These are phyloP conservation scores for Diaporthe australafricana DNA, from an alignment of 2,329 filamentous ascomycete species.

Conservation along the genomic window DNA sequence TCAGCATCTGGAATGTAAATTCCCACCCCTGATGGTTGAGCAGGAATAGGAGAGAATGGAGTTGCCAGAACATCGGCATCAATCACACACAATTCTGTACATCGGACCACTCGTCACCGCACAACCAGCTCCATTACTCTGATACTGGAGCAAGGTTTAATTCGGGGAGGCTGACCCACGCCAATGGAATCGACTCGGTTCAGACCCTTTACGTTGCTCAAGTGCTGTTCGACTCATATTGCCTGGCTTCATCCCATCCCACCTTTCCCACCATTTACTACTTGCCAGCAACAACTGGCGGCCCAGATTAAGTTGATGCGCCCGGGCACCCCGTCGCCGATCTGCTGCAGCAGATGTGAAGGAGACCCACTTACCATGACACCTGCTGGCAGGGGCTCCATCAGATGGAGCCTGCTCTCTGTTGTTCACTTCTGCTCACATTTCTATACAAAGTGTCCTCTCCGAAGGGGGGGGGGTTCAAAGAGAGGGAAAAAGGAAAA, in stretches of 20 bases:
- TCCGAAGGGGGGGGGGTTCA: not conserved
- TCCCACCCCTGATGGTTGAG: not conserved
- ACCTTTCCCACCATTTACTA: not conserved
- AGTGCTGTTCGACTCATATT: not conserved
- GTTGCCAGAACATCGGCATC: not conserved
- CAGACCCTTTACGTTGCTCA: not conserved
- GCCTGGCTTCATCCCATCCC: not conserved
- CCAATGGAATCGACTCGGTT: not conserved
- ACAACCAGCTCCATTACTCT: not conserved
- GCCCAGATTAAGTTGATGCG: slow-evolving; percentile 18
- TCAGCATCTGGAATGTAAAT: not conserved
- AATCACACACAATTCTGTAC: not conserved
- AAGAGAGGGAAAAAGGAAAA: not conserved
- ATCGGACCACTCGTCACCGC: not conserved
- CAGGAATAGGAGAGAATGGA: slow-evolving; percentile 4
- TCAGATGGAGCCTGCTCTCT: not conserved
- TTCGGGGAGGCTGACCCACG: not conserved
- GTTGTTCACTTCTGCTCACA: not conserved
- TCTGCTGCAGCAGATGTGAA: not conserved
- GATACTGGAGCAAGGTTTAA: not conserved
- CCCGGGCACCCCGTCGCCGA: slow-evolving; percentile 23
- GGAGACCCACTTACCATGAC: slow-evolving; percentile 7
- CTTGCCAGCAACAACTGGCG: not conserved
- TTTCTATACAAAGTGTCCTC: not conserved
- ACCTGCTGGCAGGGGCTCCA: slow-evolving; percentile 1